A percentile compares a stretch with the other conserved stretches of the same genome.
Evolutionary conservation across 108 stramenopile species (phyloP).

Genomic region (Chaetoceros tenuissimus): DNA sequence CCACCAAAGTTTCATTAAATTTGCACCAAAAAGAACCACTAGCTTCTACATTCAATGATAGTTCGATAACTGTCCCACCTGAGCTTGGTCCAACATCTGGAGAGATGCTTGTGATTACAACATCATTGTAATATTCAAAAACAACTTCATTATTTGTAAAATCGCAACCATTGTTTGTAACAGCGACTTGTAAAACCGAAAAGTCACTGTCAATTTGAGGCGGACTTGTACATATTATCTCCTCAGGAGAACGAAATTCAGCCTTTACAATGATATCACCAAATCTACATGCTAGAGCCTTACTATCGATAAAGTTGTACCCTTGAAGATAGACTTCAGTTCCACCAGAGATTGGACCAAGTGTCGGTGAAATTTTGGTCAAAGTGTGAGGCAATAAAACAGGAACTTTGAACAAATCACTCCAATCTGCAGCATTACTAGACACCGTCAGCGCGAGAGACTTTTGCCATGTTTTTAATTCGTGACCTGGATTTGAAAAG

Average conservation of each 20-base stretch:
- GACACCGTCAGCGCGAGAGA: not conserved
- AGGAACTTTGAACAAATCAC: not conserved
- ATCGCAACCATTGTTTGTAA: slow-evolving; percentile 50
- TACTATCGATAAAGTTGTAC: not conserved
- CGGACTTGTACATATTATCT: not conserved
- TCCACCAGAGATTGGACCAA: not conserved
- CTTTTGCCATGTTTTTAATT: not conserved
- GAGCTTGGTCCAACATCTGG: not conserved
- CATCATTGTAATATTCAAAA: slow-evolving; percentile 13
- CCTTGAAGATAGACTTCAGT: not conserved
- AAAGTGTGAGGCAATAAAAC: not conserved
- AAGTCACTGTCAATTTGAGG: not conserved
- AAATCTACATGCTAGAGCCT: not conserved
- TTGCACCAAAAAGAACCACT: not conserved
- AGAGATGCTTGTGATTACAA: not conserved
- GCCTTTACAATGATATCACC: not conserved
- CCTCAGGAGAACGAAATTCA: not conserved
- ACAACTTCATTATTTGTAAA: slow-evolving; percentile 17
- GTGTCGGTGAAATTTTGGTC: not conserved
- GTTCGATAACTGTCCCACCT: not conserved
- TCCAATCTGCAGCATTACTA: not conserved
- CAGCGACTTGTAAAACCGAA: slow-evolving; percentile 13
- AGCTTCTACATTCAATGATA: not conserved
- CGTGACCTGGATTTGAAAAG: not conserved
- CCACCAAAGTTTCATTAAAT: not conserved